Evolutionary conservation across 331 rosid genomes (phyloP).

Genomic region (Malus hybrid): DNA sequence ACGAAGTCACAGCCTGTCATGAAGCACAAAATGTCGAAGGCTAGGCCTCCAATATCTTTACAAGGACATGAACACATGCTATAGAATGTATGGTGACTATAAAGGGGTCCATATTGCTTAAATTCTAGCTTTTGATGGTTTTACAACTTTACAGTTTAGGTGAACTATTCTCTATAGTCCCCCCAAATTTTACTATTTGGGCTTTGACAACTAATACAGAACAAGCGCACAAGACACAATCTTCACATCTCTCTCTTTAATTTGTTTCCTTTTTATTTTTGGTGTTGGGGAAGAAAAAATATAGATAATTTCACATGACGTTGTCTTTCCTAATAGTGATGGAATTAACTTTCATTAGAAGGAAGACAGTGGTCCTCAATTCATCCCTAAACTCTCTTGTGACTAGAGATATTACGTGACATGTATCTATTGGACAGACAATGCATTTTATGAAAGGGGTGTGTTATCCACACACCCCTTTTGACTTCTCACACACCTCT

Average conservation of each 20-base stretch:
- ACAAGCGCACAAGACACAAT: not conserved
- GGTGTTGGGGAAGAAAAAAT: not conserved
- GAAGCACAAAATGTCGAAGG: not conserved
- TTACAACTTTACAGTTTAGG: not conserved
- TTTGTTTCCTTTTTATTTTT: not conserved
- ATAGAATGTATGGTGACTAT: not conserved
- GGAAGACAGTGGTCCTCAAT: too few relatives aligned
- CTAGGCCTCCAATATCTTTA: not conserved
- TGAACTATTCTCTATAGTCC: not conserved
- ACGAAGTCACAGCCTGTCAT: not conserved
- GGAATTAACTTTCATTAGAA: not conserved
- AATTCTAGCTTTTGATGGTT: not conserved
- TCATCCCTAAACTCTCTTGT: too few relatives aligned
- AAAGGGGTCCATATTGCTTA: not conserved
- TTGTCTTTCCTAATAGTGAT: not conserved
- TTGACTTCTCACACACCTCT: too few relatives aligned
- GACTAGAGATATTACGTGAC: too few relatives aligned
- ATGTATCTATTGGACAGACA: too few relatives aligned
- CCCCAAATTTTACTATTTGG: not conserved
- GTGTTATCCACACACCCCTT: too few relatives aligned
- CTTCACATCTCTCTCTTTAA: not conserved
- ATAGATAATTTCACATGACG: not conserved
- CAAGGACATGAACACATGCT: slow-evolving; percentile 1
- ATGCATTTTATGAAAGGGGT: not conserved
- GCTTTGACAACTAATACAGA: not conserved